Percentiles rank a stretch among this genome's conserved stretches.
Evolutionary conservation across 768 basidiomycete genomes (phyloP).

Genomic region (Mycena rosella): DNA sequence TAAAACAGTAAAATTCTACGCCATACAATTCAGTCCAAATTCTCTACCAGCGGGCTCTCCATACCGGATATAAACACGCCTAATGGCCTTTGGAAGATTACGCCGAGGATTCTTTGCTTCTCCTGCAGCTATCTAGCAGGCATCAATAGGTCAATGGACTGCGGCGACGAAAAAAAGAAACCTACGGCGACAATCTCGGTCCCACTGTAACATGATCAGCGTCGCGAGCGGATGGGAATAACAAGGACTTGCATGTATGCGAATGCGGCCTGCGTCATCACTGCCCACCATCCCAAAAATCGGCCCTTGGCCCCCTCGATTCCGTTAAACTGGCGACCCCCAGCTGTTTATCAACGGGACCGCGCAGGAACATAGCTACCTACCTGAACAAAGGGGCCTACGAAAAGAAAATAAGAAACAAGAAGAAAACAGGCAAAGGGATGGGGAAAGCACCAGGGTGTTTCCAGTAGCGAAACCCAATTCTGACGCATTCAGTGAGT

Average conservation of each 20-base stretch:
- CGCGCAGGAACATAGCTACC: constrained; percentile 83
- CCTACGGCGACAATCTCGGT: constrained; percentile 92
- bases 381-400: constrained; percentile 88
- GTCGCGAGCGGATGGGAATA: too few relatives aligned
- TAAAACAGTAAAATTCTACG: constrained; percentile 70
- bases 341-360: constrained; percentile 85
- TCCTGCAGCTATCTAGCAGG: constrained; percentile 81
- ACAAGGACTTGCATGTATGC: constrained; percentile 65
- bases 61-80: constrained; percentile 77
- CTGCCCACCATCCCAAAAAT: constrained; percentile 74
- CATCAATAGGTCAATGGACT: too few relatives aligned
- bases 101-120: constrained; percentile 90
- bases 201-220: too few relatives aligned
- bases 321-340: constrained; percentile 68
- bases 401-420: too few relatives aligned
- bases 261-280: constrained; percentile 91
- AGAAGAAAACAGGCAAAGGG: too few relatives aligned
- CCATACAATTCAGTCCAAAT: too few relatives aligned
- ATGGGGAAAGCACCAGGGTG: constrained; percentile 58
- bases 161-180: constrained; percentile 6
- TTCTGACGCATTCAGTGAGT: constrained; percentile 1
- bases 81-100: constrained; percentile 73
- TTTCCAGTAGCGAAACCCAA: constrained; percentile 86
- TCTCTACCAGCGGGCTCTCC: background rate
- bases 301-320: constrained; percentile 79